Evolutionary conservation across 2,329 filamentous ascomycete genomes (phyloP).

Genomic region (Arthrobotrys entomopaga): DNA sequence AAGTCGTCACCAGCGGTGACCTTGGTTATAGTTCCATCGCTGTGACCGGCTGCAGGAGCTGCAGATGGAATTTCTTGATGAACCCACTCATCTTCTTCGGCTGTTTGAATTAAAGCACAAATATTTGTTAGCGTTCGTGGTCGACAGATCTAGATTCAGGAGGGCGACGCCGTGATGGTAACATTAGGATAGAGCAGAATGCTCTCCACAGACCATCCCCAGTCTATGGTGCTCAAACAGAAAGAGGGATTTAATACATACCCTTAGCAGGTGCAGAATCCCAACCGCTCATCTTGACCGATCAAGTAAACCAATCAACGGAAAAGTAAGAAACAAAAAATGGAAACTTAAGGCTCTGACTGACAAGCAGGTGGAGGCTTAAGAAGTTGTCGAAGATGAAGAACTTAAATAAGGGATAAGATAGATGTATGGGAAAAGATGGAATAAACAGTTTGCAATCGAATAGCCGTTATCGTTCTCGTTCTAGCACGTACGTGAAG

Average conservation of each 20-base stretch:
- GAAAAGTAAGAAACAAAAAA: neutral
- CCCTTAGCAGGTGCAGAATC: conserved; percentile 15
- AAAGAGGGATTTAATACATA: conserved; percentile 3
- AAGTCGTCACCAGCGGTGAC: conserved; percentile 33
- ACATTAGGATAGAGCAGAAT: no score
- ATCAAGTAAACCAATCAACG: neutral
- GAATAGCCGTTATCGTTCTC: conserved; percentile 7
- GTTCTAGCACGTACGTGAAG: neutral
- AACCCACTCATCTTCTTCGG: conserved; percentile 23
- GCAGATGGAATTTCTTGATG: conserved; percentile 12
- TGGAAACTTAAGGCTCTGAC: neutral
- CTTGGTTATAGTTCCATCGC: conserved; percentile 8
- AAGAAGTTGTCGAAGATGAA: neutral
- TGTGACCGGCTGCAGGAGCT: conserved; percentile 21
- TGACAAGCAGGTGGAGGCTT: neutral
- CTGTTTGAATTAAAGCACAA: neutral
- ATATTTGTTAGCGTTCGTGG: no score
- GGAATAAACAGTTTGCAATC: neutral
- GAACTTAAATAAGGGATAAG: conserved; percentile 1
- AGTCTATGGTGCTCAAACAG: neutral
- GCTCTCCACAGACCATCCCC: neutral
- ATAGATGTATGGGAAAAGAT: conserved; percentile 3
- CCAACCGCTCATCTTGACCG: conserved; percentile 13
- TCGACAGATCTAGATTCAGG: no score
- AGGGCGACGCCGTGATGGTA: no score